Percentiles rank a stretch among this genome's conserved stretches.
phyloP scores from a whole-genome alignment of 2,329 filamentous ascomycete genomes.

The Phyllosticta citriasiana region DNA sequence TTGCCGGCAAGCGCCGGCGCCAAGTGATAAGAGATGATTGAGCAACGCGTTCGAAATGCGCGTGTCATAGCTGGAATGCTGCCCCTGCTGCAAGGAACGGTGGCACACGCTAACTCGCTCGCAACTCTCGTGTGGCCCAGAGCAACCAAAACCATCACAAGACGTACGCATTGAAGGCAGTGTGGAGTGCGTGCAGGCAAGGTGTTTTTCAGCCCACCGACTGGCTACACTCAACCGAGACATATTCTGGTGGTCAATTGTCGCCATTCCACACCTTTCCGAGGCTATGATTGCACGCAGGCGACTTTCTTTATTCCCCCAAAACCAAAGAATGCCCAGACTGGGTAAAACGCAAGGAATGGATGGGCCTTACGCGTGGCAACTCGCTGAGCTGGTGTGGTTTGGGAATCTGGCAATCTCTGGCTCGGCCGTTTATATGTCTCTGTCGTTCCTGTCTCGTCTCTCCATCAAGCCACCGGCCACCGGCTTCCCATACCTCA shows the following conservation, averaged over 20 bases:
- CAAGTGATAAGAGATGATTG: conserved; percentile 7
- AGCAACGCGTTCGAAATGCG: conserved; percentile 8
- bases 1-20: conserved; percentile 7
- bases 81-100: conserved; percentile 16
- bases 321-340: conserved; percentile 20
- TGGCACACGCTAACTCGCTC: neutral
- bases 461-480: neutral
- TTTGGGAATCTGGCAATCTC: conserved; percentile 11
- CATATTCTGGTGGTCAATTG: neutral
- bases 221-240: neutral
- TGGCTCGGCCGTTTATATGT: conserved; percentile 6
- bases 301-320: conserved; percentile 5
- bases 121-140: too few relatives aligned
- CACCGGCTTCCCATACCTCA: neutral
- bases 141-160: conserved; percentile 4
- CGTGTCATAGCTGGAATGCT: conserved; percentile 11
- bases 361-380: conserved; percentile 15
- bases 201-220: neutral
- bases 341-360: conserved; percentile 23
- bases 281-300: neutral
- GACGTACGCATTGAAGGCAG: neutral
- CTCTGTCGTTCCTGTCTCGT: conserved; percentile 5
- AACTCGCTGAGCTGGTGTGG: conserved; percentile 10
- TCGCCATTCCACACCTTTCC: neutral
- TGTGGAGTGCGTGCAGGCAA: too few relatives aligned